Evolutionary conservation across 2,329 filamentous ascomycete genomes (phyloP), one percentile per base, ranked within the genome.

Genomic region (Aspergillus vadensis): DNA sequence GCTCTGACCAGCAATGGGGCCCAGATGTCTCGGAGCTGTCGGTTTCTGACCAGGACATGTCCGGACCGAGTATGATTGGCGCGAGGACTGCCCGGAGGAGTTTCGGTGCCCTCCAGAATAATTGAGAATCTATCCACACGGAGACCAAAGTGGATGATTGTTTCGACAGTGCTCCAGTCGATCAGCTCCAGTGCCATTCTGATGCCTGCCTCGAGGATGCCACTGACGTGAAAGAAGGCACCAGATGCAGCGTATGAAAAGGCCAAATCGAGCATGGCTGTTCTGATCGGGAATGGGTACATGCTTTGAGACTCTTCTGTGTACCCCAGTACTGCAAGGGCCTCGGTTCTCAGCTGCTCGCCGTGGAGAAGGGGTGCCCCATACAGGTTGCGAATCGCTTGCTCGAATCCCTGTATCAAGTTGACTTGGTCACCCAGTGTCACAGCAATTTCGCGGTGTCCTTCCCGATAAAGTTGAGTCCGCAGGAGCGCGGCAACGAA

Each of bases 191-290:
- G 39, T 6, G 66, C 69, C 30, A 76, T 55, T 1, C 64, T 53
- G 30, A 75, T 63, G 0, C 71, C 74, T 0, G 64, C 60, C 9
- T 69, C 57, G n/a, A 69, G 61, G 44, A 76, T 63, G 1, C 60
- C 60, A 4, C 47, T 54, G 6, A 69, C 51, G 6, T 65, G 63
- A 17, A 77, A 63, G 55, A 76, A 76, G 0, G 70, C 69, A 0
- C 74, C 74, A 0, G 67, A 67, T 2, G 65, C 60, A 15, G 68
- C 70, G 57, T 76, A 76, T 56, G 69, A 74, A 6, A 76, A 39
- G 14, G 69, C 67, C 32, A 76, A 66, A 27, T 74, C 70, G 19
- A 69, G 64, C 58, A 66, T 66, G 10, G 67, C 66, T 12, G 50
- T 59, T 19, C 60, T 66, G 27, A 69, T 38, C 8, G 62, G 58